These are phyloP conservation scores for Medicago lupulina DNA, from an alignment of 306 rosid species.

Conservation along the genomic window DNA sequence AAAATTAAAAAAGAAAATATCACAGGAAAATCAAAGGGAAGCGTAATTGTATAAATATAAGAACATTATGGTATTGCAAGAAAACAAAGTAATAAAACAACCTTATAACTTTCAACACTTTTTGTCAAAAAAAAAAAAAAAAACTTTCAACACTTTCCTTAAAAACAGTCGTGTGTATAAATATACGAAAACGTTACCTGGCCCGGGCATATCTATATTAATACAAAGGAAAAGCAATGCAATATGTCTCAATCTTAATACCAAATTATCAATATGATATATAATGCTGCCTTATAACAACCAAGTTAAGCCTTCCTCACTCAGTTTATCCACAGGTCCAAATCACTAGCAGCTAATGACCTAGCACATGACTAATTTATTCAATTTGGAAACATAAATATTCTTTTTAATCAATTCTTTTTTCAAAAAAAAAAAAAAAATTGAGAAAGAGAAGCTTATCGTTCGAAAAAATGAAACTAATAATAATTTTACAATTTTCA, in stretches of 20 bases:
- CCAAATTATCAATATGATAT: neutral
- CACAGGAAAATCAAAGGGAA: neutral
- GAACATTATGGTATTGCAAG: neutral
- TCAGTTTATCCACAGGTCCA: slow-evolving; percentile 34
- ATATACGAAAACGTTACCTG: slow-evolving; percentile 15
- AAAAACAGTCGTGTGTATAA: neutral
- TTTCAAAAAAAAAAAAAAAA: too few species aligned
- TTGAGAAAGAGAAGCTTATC: too few species aligned
- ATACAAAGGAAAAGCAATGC: neutral
- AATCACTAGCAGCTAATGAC: slow-evolving; percentile 9
- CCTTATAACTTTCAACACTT: neutral
- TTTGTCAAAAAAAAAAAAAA: too few species aligned
- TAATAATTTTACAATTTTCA: too few species aligned
- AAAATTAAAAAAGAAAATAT: too few species aligned
- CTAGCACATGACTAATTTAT: too few species aligned
- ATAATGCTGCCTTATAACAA: neutral
- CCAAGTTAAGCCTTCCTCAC: slow-evolving; percentile 38
- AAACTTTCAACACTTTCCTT: neutral
- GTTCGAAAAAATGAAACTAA: too few species aligned
- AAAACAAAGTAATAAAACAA: too few species aligned
- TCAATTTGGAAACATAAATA: too few species aligned
- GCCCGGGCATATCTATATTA: neutral
- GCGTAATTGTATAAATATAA: neutral
- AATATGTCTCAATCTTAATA: slow-evolving; percentile 3
- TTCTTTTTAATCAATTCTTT: too few species aligned